Percentiles rank a stretch among this genome's conserved stretches.
phyloP scores from a whole-genome alignment of 106 monocot genomes.

The Dioscorea dumetorum region DNA sequence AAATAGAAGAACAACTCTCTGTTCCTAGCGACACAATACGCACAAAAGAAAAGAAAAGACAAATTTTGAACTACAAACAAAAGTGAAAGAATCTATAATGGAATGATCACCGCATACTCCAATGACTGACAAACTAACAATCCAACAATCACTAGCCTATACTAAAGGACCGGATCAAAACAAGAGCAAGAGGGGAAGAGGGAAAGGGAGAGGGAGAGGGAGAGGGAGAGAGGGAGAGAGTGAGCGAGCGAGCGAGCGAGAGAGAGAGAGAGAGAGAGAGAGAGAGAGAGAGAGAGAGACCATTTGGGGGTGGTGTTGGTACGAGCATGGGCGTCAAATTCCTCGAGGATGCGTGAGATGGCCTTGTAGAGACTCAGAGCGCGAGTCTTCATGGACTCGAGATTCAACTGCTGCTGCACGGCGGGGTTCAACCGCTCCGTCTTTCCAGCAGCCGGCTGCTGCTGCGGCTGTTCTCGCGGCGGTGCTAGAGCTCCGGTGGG shows the following conservation, averaged over 20 bases:
- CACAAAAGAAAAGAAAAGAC: background rate
- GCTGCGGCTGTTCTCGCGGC: constrained; percentile 1
- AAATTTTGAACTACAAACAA: background rate
- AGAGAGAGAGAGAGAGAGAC: constrained; percentile 8
- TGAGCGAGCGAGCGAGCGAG: background rate
- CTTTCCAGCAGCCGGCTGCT: constrained; percentile 7
- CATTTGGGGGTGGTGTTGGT: constrained; percentile 75
- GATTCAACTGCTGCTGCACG: constrained; percentile 86
- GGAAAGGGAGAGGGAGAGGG: background rate
- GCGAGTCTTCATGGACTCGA: constrained; percentile 79
- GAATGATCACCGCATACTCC: no score
- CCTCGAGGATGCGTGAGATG: constrained; percentile 89
- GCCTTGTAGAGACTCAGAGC: constrained; percentile 81
- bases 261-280: background rate
- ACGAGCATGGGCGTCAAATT: constrained; percentile 64
- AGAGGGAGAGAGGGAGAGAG: constrained; percentile 1
- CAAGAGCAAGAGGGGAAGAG: no score
- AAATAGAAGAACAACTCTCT: no score
- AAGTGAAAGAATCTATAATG: background rate
- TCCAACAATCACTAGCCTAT: no score
- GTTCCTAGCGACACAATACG: no score
- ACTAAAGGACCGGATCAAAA: no score
- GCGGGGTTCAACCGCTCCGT: constrained; percentile 62
- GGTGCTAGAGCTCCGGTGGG: constrained; percentile 3
- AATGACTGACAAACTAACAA: no score